Conservation (phyloP, 1,284 basidiomycete species). For the Puccinia coronata region DNA sequence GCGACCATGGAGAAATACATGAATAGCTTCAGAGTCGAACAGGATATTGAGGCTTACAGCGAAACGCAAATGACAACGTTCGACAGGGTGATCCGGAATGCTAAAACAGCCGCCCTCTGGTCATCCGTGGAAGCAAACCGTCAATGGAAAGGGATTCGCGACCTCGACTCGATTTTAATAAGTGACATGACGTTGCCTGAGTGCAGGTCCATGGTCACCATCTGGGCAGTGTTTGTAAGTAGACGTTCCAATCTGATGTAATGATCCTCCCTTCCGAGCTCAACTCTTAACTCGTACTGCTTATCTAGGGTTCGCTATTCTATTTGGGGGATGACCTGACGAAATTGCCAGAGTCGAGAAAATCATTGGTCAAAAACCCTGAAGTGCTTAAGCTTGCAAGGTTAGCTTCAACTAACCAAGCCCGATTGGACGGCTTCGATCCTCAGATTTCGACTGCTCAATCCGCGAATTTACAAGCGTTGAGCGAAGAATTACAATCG, state of each 20-base stretch:
- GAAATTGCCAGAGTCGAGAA: slow-evolving; percentile 18
- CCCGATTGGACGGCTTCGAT: neutral
- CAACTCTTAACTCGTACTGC: neutral
- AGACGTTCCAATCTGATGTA: neutral
- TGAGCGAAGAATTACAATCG: neutral
- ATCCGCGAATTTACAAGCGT: neutral
- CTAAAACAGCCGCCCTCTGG: slow-evolving; percentile 31
- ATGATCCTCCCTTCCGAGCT: too few species aligned
- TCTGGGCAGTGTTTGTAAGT: slow-evolving; percentile 45
- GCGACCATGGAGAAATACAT: slow-evolving; percentile 1
- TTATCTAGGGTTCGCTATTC: slow-evolving; percentile 25
- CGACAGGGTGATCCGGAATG: slow-evolving; percentile 39
- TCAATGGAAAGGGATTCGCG: slow-evolving; percentile 26
- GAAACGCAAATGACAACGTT: slow-evolving; percentile 38
- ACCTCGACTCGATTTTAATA: slow-evolving; percentile 30
- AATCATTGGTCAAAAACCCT: slow-evolving; percentile 31
- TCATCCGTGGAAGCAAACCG: slow-evolving; percentile 21
- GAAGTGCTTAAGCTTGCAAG: slow-evolving; percentile 32
- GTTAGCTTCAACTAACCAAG: slow-evolving; percentile 8
- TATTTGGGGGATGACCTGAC: slow-evolving; percentile 37
- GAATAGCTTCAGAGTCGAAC: slow-evolving; percentile 41
- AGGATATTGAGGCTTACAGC: slow-evolving; percentile 42
- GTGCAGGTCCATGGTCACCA: slow-evolving; percentile 33
- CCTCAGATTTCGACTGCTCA: neutral
- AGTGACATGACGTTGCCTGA: slow-evolving; percentile 33